Evolutionary conservation across 768 basidiomycete species (phyloP), one percentile per base, ranked within the genome.

Genomic region (Symmetrospora coprosmae): DNA sequence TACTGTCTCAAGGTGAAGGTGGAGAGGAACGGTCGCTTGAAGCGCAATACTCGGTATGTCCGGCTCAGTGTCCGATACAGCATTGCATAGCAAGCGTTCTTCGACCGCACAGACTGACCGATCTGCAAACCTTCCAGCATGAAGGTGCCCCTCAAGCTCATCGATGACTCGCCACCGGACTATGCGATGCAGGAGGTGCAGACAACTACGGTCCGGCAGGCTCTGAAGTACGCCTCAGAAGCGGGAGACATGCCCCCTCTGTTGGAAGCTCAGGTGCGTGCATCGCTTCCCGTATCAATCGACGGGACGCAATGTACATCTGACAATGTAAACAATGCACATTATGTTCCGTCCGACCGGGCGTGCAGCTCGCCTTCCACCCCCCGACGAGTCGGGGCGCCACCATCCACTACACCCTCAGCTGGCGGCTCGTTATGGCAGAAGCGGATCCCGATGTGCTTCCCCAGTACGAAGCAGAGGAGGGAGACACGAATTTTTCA

Each of bases 111-210:
- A n/a, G n/a, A n/a, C n/a, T n/a, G n/a, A n/a, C n/a, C n/a, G n/a
- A n/a, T n/a, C n/a, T n/a, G n/a, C n/a, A n/a, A n/a, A n/a, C n/a
- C n/a, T n/a, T n/a, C n/a, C 43, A 58, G 55, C 30, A 43, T 34
- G 39, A 43, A 58, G 43, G 37, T 58, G 3, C 55, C 55, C 19
- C 43, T 58, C 6, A 17, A 58, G 9, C 21, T 58, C 9, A 35
- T 33, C 2, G 55, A 58, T 30, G 55, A 58, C 46, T 40, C 55
- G 8, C 55, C 55, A 41, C 55, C 55, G 23, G 55, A 43, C 43
- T 58, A 58, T 46, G 30, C 21, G 4, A 28, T 21, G 2, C 40
- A 58, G 25, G 55, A 58, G 37, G 43, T 31, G 11, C 31, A 21
- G 4, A 25, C 19, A 27, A 43, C 28, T 2, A 27, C 25, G 14